phyloP scores from a whole-genome alignment of 2,329 filamentous ascomycete genomes.

The Stagonosporopsis chrysanthemi region DNA sequence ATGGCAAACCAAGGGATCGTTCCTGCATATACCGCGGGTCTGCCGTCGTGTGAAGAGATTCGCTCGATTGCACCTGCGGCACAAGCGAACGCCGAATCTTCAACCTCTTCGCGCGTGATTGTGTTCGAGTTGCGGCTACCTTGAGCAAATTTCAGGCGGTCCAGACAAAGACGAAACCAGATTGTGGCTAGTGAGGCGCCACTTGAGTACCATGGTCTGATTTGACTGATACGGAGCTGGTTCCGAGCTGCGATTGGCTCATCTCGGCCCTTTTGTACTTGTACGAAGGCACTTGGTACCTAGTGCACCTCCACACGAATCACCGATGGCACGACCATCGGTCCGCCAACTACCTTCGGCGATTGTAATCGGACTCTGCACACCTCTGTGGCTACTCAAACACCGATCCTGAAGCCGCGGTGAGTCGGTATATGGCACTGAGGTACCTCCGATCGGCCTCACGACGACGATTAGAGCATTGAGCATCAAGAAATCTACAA shows the following conservation, averaged over 20 bases:
- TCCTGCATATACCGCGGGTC: slow-evolving; percentile 13
- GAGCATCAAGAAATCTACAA: neutral
- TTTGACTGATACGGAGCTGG: slow-evolving; percentile 11
- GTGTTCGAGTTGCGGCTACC: neutral
- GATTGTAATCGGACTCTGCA: slow-evolving; percentile 3
- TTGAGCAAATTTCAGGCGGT: neutral
- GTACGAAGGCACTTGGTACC: neutral
- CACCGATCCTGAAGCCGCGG: slow-evolving; percentile 8
- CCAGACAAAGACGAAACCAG: slow-evolving; percentile 1
- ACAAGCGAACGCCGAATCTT: slow-evolving; percentile 2
- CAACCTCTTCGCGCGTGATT: neutral
- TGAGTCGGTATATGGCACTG: slow-evolving; percentile 3
- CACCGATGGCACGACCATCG: slow-evolving; percentile 8
- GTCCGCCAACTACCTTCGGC: slow-evolving; percentile 8
- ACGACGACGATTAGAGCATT: neutral
- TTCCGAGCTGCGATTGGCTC: slow-evolving; percentile 8
- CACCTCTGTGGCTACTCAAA: neutral
- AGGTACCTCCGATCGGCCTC: neutral
- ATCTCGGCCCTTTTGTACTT: neutral
- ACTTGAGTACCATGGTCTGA: slow-evolving; percentile 3
- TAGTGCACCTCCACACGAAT: slow-evolving; percentile 12
- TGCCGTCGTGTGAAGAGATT: neutral
- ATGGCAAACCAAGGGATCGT: neutral
- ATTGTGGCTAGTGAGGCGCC: slow-evolving; percentile 11
- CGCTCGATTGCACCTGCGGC: neutral